These are phyloP conservation scores for Fomitopsis pinicola DNA, from an alignment of 1,284 basidiomycete species.

Conservation along the genomic window DNA sequence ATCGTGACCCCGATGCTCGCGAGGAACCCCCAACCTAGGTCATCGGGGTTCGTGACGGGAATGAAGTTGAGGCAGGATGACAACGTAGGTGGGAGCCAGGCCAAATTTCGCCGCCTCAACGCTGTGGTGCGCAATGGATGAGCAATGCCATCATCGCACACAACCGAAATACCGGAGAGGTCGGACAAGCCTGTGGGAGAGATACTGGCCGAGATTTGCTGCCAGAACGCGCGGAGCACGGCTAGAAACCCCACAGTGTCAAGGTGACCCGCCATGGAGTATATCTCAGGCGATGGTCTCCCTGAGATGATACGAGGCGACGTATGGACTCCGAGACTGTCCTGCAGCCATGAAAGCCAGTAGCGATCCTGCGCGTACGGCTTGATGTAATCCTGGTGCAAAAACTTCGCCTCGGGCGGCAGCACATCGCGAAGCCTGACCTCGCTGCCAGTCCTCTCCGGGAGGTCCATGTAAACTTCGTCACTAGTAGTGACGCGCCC, in stretches of 20 bases:
- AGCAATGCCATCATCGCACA: neutral
- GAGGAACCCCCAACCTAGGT: neutral
- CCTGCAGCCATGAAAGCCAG: neutral
- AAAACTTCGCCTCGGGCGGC: neutral
- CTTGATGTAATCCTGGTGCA: neutral
- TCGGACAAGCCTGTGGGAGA: neutral
- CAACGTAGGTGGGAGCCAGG: neutral
- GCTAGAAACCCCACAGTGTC: neutral
- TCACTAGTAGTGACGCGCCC: neutral
- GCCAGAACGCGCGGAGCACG: neutral
- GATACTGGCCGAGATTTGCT: neutral
- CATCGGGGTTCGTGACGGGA: neutral
- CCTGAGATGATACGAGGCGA: neutral
- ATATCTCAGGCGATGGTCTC: neutral
- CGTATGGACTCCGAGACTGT: neutral
- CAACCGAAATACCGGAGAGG: neutral
- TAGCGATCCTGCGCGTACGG: neutral
- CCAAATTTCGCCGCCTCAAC: neutral
- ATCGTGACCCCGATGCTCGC: neutral
- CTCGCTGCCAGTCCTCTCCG: neutral
- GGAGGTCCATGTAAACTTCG: neutral
- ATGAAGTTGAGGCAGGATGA: neutral
- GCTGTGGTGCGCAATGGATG: neutral
- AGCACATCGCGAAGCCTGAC: neutral
- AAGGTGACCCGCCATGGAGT: neutral